phyloP scores from a whole-genome alignment of 768 basidiomycete genomes.

The Rhodotorula taiwanensis region DNA sequence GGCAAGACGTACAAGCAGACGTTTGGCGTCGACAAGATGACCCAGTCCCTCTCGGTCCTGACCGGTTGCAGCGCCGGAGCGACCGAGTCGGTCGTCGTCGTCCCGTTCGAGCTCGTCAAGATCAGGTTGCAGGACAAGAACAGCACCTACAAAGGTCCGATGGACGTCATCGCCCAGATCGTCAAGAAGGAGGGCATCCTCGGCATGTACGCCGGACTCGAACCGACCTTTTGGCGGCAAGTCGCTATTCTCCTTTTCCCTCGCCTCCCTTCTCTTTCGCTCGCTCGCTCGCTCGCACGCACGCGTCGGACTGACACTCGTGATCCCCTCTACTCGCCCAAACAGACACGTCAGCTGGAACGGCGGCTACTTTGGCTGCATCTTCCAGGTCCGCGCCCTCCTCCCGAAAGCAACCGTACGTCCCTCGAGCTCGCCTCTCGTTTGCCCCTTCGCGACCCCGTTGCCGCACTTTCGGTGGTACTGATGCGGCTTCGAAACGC shows the following conservation, averaged over 20 bases:
- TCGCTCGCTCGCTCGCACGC: neutral
- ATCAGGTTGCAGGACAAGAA: constrained; percentile 83
- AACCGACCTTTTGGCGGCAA: constrained; percentile 93
- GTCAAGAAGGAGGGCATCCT: constrained; percentile 69
- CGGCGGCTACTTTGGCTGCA: constrained; percentile 84
- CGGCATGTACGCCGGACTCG: constrained; percentile 90
- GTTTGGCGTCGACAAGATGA: constrained; percentile 75
- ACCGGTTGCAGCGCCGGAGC: constrained; percentile 94
- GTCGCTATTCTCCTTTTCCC: constrained; percentile 31
- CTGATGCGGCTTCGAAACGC: too few species aligned
- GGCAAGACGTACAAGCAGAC: constrained; percentile 64
- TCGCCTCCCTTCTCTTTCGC: neutral
- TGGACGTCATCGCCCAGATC: constrained; percentile 79
- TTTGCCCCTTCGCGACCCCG: too few species aligned
- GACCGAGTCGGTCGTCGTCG: constrained; percentile 72
- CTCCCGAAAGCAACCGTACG: constrained; percentile 79
- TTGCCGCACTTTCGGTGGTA: too few species aligned
- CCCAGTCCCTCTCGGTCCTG: constrained; percentile 71
- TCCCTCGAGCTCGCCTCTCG: constrained; percentile 1
- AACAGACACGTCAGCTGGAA: constrained; percentile 45
- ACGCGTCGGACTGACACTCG: too few species aligned
- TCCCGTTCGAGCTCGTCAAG: constrained; percentile 73
- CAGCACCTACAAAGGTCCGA: constrained; percentile 80
- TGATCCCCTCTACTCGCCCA: too few species aligned
- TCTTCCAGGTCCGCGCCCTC: constrained; percentile 71